These are phyloP conservation scores for Pelagophyceae sp. DNA, from an alignment of 352 stramenopile species.

Conservation along the genomic window DNA sequence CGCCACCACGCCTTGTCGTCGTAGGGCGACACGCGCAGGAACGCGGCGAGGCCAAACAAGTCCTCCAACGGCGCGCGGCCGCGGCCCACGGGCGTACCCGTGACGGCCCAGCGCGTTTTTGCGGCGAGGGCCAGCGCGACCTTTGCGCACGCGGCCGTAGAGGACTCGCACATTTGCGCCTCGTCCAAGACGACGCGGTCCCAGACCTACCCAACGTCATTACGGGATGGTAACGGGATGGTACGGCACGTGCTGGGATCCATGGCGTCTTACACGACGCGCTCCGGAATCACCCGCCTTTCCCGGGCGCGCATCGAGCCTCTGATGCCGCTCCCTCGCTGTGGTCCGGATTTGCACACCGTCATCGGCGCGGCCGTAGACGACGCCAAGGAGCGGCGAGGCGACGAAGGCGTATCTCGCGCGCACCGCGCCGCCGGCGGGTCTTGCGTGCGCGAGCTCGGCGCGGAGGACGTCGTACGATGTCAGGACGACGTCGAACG, in stretches of 20 bases:
- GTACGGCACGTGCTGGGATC: too few species aligned
- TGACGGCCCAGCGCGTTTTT: conserved; percentile 69
- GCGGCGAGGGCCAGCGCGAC: conserved; percentile 62
- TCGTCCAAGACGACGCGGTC: conserved; percentile 75
- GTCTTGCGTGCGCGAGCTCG: conserved; percentile 41
- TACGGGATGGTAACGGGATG: too few species aligned
- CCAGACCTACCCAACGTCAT: too few species aligned
- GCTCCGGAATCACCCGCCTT: too few species aligned
- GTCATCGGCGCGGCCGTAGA: conserved; percentile 65
- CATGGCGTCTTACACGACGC: too few species aligned
- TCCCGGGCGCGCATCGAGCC: too few species aligned
- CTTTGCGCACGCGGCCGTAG: conserved; percentile 56
- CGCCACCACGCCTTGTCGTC: conserved; percentile 22
- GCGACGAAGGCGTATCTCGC: conserved; percentile 34
- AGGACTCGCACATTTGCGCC: conserved; percentile 75
- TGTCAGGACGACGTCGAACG: conserved; percentile 76
- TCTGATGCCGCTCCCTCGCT: too few species aligned
- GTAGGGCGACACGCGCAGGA: conserved; percentile 6
- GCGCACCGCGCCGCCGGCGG: conserved; percentile 43
- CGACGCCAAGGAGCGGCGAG: conserved; percentile 50
- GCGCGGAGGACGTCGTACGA: conserved; percentile 56
- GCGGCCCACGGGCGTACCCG: conserved; percentile 66
- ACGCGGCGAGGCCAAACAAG: conserved; percentile 51
- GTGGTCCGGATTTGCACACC: too few species aligned
- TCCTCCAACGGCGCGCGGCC: conserved; percentile 70